These are phyloP conservation scores for Yarrowia sp. DNA, from an alignment of 805 yeast species.

Conservation along the genomic window DNA sequence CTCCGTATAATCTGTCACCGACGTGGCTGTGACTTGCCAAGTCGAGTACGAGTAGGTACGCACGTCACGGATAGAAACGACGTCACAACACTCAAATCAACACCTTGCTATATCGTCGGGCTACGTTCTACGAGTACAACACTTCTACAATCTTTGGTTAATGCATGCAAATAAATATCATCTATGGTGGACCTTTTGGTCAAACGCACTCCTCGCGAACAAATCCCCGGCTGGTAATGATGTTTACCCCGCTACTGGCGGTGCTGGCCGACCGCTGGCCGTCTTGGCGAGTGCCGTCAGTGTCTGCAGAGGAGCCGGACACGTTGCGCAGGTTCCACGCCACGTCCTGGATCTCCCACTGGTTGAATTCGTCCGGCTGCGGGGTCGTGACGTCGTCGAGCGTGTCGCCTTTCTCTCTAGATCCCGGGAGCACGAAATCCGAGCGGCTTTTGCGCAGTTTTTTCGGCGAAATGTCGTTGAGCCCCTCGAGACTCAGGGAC, in stretches of 20 bases:
- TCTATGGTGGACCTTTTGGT: too few relatives aligned
- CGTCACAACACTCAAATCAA: too few relatives aligned
- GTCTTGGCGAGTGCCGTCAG: background rate
- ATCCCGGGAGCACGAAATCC: background rate
- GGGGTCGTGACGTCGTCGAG: constrained; percentile 2
- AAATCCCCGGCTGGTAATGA: constrained; percentile 13
- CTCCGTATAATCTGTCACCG: too few relatives aligned
- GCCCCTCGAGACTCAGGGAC: constrained; percentile 15
- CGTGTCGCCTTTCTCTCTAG: background rate
- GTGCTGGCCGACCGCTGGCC: background rate
- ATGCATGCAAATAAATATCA: too few relatives aligned
- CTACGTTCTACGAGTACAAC: too few relatives aligned
- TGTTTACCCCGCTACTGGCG: constrained; percentile 24
- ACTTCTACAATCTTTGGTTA: too few relatives aligned
- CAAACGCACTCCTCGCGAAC: constrained; percentile 5
- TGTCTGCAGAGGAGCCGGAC: constrained; percentile 32
- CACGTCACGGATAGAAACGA: too few relatives aligned
- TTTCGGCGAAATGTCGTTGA: constrained; percentile 27
- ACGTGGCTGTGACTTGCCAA: too few relatives aligned
- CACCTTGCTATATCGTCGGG: too few relatives aligned
- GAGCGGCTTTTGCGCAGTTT: constrained; percentile 32
- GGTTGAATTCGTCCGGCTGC: constrained; percentile 35
- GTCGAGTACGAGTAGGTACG: too few relatives aligned
- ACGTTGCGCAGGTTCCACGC: constrained; percentile 39
- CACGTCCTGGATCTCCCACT: constrained; percentile 39